Evolutionary conservation across 2,329 filamentous ascomycete species (phyloP).

Genomic region (Microdochium paspali): DNA sequence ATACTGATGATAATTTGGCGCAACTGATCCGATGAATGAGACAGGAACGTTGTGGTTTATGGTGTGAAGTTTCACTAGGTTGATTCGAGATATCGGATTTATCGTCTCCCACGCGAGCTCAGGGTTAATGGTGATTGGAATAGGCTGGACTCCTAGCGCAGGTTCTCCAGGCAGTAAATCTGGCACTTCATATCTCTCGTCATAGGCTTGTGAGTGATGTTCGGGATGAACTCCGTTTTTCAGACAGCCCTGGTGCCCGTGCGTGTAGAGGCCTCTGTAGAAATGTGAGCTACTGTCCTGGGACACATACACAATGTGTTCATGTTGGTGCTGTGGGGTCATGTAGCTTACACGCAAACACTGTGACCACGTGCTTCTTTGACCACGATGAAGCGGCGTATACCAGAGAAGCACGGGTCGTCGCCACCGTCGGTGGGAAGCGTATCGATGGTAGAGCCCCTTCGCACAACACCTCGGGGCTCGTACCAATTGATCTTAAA

Average conservation of each 20-base stretch:
- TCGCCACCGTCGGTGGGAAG: slow-evolving; percentile 23
- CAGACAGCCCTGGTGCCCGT: slow-evolving; percentile 39
- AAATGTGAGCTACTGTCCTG: slow-evolving; percentile 4
- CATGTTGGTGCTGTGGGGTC: not conserved
- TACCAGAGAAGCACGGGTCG: slow-evolving; percentile 34
- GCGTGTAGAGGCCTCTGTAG: slow-evolving; percentile 44
- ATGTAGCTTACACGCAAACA: slow-evolving; percentile 40
- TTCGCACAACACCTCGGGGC: slow-evolving; percentile 26
- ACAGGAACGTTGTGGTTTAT: slow-evolving; percentile 49
- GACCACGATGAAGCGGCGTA: slow-evolving; percentile 46
- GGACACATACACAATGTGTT: not conserved
- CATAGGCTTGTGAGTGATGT: slow-evolving; percentile 44
- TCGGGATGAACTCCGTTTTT: slow-evolving; percentile 42
- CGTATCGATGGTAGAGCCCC: slow-evolving; percentile 16
- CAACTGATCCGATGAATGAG: slow-evolving; percentile 44
- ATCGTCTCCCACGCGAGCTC: slow-evolving; percentile 30
- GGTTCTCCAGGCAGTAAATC: slow-evolving; percentile 30
- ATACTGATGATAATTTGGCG: slow-evolving; percentile 25
- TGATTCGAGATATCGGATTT: slow-evolving; percentile 40
- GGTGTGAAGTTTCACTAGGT: slow-evolving; percentile 46
- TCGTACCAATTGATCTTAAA: slow-evolving; percentile 49
- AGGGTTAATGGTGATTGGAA: slow-evolving; percentile 31
- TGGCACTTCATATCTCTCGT: slow-evolving; percentile 19
- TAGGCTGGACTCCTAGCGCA: slow-evolving; percentile 34
- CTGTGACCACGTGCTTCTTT: slow-evolving; percentile 41